These are phyloP conservation scores for Trametes meyenii DNA, from an alignment of 768 basidiomycete species.

Conservation along the genomic window DNA sequence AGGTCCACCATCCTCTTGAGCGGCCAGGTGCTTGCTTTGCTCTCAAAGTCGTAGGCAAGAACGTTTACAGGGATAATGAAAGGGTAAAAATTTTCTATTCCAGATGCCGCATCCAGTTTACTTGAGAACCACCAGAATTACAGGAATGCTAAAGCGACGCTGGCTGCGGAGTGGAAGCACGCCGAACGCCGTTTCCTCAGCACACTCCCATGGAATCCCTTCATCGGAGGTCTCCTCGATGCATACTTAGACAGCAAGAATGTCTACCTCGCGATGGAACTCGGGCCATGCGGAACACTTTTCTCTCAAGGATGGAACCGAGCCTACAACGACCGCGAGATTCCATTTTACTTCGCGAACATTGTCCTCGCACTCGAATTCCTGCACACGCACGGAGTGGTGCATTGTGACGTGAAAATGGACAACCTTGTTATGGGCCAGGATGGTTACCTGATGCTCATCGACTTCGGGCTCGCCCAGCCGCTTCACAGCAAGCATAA, in stretches of 20 bases:
- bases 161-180: slow-evolving; percentile 26
- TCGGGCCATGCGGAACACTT: slow-evolving; percentile 49
- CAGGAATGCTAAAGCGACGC: not conserved
- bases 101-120: not conserved
- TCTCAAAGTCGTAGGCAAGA: slow-evolving; percentile 47
- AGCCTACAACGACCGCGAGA: slow-evolving; percentile 33
- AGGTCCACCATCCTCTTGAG: slow-evolving; percentile 37
- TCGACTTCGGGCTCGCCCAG: slow-evolving; percentile 51
- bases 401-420: slow-evolving; percentile 61
- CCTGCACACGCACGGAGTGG: slow-evolving; percentile 46
- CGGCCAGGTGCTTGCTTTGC: slow-evolving; percentile 45
- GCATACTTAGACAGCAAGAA: slow-evolving; percentile 50
- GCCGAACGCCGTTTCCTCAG: slow-evolving; percentile 46
- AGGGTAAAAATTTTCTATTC: not conserved
- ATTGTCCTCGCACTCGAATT: slow-evolving; percentile 53
- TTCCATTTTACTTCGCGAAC: slow-evolving; percentile 59
- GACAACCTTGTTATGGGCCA: slow-evolving; percentile 58
- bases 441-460: slow-evolving; percentile 57
- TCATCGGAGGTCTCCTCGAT: slow-evolving; percentile 49
- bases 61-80: slow-evolving; percentile 37
- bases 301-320: slow-evolving; percentile 35
- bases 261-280: slow-evolving; percentile 55
- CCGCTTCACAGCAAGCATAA: slow-evolving; percentile 24
- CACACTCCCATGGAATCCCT: slow-evolving; percentile 55
- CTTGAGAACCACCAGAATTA: not conserved